Conservation (phyloP, 306 rosid species). For the Fragaria iinumae region DNA sequence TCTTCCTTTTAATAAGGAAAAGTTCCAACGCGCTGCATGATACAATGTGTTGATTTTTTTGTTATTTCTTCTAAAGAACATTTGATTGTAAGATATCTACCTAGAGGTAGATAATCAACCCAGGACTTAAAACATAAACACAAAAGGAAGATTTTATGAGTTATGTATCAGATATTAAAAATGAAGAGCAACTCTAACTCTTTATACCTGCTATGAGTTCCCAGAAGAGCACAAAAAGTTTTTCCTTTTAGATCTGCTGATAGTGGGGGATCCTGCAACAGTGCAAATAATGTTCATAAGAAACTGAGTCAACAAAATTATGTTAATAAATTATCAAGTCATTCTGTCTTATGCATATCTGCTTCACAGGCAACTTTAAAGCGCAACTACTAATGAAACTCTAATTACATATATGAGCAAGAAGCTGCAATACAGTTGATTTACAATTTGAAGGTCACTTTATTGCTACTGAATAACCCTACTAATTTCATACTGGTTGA, state of each 20-base stretch:
- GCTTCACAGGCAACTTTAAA: slow-evolving; percentile 7
- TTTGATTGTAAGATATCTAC: background rate
- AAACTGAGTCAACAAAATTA: background rate
- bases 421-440: background rate
- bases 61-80: slow-evolving; percentile 11
- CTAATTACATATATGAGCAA: background rate
- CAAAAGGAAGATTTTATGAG: background rate
- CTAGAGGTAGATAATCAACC: background rate
- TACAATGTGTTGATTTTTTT: slow-evolving; percentile 29
- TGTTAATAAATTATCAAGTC: background rate
- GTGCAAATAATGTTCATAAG: slow-evolving; percentile 11
- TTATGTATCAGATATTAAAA: slow-evolving; percentile 22
- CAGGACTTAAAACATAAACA: background rate
- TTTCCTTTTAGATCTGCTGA: slow-evolving; percentile 76
- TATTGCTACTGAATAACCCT: background rate
- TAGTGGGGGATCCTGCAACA: slow-evolving; percentile 71
- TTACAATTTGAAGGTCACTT: slow-evolving; percentile 16
- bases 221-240: slow-evolving; percentile 63
- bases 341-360: background rate
- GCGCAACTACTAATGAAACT: slow-evolving; percentile 13
- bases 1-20: slow-evolving; percentile 82
- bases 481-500: slow-evolving; percentile 22
- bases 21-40: slow-evolving; percentile 86
- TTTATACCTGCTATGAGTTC: slow-evolving; percentile 76
- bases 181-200: slow-evolving; percentile 12